Percentiles rank a stretch among this genome's conserved stretches.
Conservation (phyloP, 495 filamentous ascomycete genomes). For the Podospora australis region DNA sequence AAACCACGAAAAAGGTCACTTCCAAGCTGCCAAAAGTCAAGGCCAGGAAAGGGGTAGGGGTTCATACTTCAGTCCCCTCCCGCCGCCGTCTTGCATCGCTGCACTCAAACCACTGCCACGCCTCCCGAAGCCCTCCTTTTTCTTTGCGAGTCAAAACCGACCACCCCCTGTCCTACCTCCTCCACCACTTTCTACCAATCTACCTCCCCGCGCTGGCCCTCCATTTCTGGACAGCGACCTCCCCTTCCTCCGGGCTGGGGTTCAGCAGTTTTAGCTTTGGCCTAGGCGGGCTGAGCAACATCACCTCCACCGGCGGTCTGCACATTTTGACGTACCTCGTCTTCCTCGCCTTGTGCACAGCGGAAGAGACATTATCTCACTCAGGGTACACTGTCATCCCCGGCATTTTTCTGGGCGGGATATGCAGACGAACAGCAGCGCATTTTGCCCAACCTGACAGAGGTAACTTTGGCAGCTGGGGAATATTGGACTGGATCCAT, state of each 20-base stretch:
- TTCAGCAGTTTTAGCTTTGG: background rate
- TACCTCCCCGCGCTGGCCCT: constrained; percentile 54
- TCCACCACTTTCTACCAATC: constrained; percentile 63
- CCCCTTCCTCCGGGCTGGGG: background rate
- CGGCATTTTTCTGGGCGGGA: constrained; percentile 66
- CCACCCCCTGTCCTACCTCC: constrained; percentile 67
- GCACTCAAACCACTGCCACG: constrained; percentile 64
- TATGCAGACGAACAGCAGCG: constrained; percentile 60
- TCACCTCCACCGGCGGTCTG: constrained; percentile 56
- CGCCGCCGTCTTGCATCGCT: constrained; percentile 15
- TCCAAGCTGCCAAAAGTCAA: constrained; percentile 21
- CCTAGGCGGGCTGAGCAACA: background rate
- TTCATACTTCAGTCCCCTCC: constrained; percentile 20
- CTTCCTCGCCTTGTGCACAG: constrained; percentile 57
- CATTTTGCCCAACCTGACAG: constrained; percentile 53
- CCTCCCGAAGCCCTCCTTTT: constrained; percentile 47
- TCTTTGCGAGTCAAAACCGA: constrained; percentile 60
- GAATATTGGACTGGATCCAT: constrained; percentile 67
- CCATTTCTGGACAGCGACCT: background rate
- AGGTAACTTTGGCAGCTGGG: constrained; percentile 75
- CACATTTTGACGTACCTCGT: constrained; percentile 78
- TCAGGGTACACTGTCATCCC: constrained; percentile 73
- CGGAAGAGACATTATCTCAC: constrained; percentile 72
- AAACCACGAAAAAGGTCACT: constrained; percentile 10
- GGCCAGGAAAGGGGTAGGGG: too few relatives aligned